Evolutionary conservation across 1,139 yeast species (phyloP), one percentile per base, ranked within the genome.

Genomic region (Pichia sp.): DNA sequence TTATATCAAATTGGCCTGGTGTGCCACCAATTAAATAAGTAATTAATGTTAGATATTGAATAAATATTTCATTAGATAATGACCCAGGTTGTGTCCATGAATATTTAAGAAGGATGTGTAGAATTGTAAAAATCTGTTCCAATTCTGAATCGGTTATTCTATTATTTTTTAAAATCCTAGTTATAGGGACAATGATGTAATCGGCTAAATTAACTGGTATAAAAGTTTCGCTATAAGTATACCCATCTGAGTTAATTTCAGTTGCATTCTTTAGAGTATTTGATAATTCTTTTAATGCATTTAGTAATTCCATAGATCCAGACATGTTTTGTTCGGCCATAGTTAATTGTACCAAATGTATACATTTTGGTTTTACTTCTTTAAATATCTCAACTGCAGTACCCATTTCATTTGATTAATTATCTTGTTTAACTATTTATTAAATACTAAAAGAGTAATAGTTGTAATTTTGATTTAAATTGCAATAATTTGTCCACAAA

Each of bases 101-200:
- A 37, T 69, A 55, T 30, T 58, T 51, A 9, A 76, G 58, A 24
- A 82, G 55, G 11, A 67, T 59, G 3, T 64, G 58, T 8, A 80
- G 52, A 20, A 75, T 64, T 12, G 63, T 58, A 9, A 79, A 55
- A 1, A 74, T 58, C 28, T 64, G 59, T 47, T 75, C 78, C 3
- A 70, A 62, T 38, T 69, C 72, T 1, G 69, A 51, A 43, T 72
- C 75, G 3, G 73, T 68, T 1, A 78, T 55, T 12, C 40, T 41
- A 2, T 69, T 64, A 30, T 65, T 67, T 49, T 74, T 73, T 33
- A 82, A 60, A 2, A 81, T 57, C 46, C 71, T 70, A 1, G 79
- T 70, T 2, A 82, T 53, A 0, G 89, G 87, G 27, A 78, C 73
- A 58, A 79, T 80, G 2, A 81, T 68, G 50, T 80, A 80, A 52